A percentile compares a stretch with the other conserved stretches of the same genome.
Evolutionary conservation across 2,329 filamentous ascomycete species (phyloP).

Genomic region (Dothistroma pini): DNA sequence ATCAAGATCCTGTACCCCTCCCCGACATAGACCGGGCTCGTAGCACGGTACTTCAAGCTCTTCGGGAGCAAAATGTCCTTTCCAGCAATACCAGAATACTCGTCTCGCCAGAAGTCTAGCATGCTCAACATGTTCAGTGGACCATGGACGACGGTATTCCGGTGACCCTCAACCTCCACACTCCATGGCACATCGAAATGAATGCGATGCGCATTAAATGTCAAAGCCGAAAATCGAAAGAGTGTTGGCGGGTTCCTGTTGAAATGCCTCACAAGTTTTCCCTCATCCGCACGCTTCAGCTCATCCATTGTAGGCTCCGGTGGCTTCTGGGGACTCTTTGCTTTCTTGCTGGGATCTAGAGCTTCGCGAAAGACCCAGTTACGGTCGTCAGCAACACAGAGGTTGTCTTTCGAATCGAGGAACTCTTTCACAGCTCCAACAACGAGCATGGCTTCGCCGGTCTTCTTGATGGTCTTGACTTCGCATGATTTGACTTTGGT

Average conservation of each 20-base stretch:
- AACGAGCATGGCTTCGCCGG: slow-evolving; percentile 13
- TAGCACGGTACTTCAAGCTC: slow-evolving; percentile 14
- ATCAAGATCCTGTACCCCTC: slow-evolving; percentile 18
- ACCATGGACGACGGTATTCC: slow-evolving; percentile 16
- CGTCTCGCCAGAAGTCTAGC: slow-evolving; percentile 18
- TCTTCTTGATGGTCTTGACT: slow-evolving; percentile 14
- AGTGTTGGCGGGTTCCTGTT: slow-evolving; percentile 3
- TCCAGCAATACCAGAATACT: neutral
- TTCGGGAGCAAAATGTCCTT: slow-evolving; percentile 11
- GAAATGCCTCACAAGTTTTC: slow-evolving; percentile 8
- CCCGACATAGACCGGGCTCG: slow-evolving; percentile 15
- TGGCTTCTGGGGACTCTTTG: slow-evolving; percentile 8
- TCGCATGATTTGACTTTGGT: slow-evolving; percentile 14
- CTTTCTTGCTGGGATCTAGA: slow-evolving; percentile 11
- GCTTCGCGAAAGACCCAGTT: slow-evolving; percentile 19
- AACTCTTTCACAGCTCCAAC: slow-evolving; percentile 15
- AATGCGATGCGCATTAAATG: slow-evolving; percentile 18
- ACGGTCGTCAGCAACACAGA: slow-evolving; percentile 10
- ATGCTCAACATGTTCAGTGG: slow-evolving; percentile 15
- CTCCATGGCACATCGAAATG: slow-evolving; percentile 16
- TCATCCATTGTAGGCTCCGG: neutral
- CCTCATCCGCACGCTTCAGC: slow-evolving; percentile 1
- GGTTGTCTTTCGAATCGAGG: slow-evolving; percentile 8
- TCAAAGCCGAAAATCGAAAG: slow-evolving; percentile 15
- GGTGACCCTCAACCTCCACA: slow-evolving; percentile 16